Evolutionary conservation across 805 yeast species (phyloP).

Genomic region (Candida chilensis): DNA sequence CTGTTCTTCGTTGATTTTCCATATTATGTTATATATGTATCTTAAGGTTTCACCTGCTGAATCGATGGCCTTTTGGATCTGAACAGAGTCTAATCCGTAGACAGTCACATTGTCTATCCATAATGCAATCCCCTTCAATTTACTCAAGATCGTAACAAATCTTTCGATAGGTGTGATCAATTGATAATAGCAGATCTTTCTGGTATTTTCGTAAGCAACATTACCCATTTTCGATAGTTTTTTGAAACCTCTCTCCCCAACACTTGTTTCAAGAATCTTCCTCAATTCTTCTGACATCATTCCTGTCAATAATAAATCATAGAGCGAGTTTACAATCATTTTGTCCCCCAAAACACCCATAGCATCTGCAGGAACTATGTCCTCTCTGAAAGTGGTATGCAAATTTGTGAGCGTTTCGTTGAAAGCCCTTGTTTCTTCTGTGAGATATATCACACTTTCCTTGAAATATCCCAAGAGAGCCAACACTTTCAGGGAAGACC

Average conservation of each 20-base stretch:
- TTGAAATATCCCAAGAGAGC: constrained; percentile 20
- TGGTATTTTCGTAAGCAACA: constrained; percentile 37
- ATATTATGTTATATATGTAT: constrained; percentile 20
- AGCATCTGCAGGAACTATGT: background rate
- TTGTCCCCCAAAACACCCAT: background rate
- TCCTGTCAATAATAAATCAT: constrained; percentile 44
- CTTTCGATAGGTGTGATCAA: constrained; percentile 50
- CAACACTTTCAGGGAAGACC: constrained; percentile 21
- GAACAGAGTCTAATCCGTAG: background rate
- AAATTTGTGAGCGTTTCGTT: constrained; percentile 15
- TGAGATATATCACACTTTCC: constrained; percentile 6
- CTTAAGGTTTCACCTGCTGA: constrained; percentile 13
- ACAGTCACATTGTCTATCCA: constrained; percentile 16
- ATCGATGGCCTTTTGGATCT: constrained; percentile 2
- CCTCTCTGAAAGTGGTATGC: constrained; percentile 17
- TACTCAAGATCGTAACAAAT: constrained; percentile 33
- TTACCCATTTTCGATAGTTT: constrained; percentile 45
- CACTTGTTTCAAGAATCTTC: constrained; percentile 54
- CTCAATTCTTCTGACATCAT: constrained; percentile 36
- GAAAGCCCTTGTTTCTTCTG: constrained; percentile 3
- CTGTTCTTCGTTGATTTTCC: constrained; percentile 36
- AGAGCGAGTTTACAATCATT: constrained; percentile 11
- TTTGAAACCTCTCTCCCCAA: constrained; percentile 59
- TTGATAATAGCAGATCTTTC: constrained; percentile 37
- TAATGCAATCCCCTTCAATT: constrained; percentile 26